Base-by-base conservation (phyloP, 257 asterid species). In the Solanum microdontum region DNA sequence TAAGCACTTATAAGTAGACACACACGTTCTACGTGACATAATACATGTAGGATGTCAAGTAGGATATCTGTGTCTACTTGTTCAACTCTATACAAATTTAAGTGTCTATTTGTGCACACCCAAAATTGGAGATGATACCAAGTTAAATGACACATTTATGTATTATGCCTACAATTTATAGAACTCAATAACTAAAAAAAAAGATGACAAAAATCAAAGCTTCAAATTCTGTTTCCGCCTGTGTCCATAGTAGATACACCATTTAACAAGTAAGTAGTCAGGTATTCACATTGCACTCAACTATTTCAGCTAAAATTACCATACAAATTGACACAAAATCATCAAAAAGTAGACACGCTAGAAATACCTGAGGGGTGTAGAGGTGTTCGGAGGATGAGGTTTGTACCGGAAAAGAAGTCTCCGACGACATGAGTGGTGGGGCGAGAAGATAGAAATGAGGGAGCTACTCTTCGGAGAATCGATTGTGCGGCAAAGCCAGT, bases 341-440 rank as follows among this genome's bases (percentile, higher is more conserved):
- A 66, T 23, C 37, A 58, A 32, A 72, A 88, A 15, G 36, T 68
- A 33, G 7, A 85, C 39, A 7, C 77, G 26, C 32, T 5, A 11
- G 66, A 39, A 80, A 6, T 72, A 95, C 98, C 98, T 75, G 96
- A 90, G 88, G 92, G 88, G 84, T 88, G 90, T 84, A 93, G 88
- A 33, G 94, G 91, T 82, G 94, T 83, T 11, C 86, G 19, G 15
- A 90, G 88, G 64, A 91, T 91, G 84, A 87, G 85, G 70, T 51
- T 87, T 70, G 40, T 73, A 87, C 84, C 86, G 90, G 51, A 36
- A n/a, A 39, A 74, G 90, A 86, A 82, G 30, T 83, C 80, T 37
- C 88, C 83, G 21, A n/a, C 89, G 69, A 83, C 33, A 84, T 75
- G 80, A 58, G 76, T 33, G 87, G 86, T 37, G 87, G 91, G 76